Evolutionary conservation across 2,329 filamentous ascomycete species (phyloP), one percentile per base, ranked within the genome.

Genomic region (Neonectria punicea): DNA sequence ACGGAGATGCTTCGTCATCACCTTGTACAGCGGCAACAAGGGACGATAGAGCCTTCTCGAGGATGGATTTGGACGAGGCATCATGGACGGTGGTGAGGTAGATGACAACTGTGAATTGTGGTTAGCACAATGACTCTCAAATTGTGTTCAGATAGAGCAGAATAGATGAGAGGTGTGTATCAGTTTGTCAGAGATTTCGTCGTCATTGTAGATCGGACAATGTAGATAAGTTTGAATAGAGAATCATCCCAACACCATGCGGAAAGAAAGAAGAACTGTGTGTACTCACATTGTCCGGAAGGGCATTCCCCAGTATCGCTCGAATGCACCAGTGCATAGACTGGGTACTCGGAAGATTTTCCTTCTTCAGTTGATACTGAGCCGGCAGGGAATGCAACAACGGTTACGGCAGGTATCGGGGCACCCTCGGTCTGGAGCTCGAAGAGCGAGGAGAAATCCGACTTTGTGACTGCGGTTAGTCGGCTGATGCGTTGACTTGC

Each of bases 211-310:
- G 83, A 92, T 97, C 95, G 94, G 95, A 92, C 94, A 98, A 98
- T 98, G 95, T 98, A 98, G 95, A 98, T 98, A 98, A 98, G 94
- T 94, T 96, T 97, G 87, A 81, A 85, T 85, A 34, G 65, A 87
- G 82, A 81, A 86, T 97, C 94, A 98, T 98, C 95, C 94, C 92
- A 85, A 86, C 81, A 86, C 80, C 63, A 58, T 85, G 78, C 74
- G 50, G 59, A 55, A 47, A 43, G 44, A 65, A 65, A 67, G 58
- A 68, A 44, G 43, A 68, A 66, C 63, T 46, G 39, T 30, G 25
- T 25, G 22, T 62, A 92, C 95, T 93, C 88, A 99, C 95, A 90
- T 89, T 98, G 94, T 81, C 91, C 90, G 68, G 80, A 70, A 28
- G 95, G 94, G 79, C 96, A 98, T 83, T 98, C 95, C 67, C 94